phyloP scores from a whole-genome alignment of 148 eudicot species.

The Cornus controversa region DNA sequence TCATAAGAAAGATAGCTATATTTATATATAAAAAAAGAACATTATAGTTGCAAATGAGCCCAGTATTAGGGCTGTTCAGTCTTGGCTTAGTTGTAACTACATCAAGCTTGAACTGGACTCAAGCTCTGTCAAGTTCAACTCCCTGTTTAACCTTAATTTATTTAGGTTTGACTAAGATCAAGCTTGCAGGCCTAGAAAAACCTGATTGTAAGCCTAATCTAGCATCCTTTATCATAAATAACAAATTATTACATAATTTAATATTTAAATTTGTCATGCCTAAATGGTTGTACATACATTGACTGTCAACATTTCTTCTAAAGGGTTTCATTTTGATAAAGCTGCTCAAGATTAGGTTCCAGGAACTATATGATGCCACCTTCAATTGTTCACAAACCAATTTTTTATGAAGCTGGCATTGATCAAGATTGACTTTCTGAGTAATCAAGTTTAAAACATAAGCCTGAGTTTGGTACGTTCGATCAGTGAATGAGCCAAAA shows the following conservation, averaged over 20 bases:
- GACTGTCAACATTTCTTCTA: neutral
- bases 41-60: neutral
- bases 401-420: neutral
- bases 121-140: neutral
- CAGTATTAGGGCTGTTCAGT: neutral
- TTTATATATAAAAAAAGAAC: too few species aligned
- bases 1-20: neutral
- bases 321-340: neutral
- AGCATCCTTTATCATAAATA: neutral
- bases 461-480: neutral
- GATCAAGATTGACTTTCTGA: neutral
- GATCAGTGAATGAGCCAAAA: neutral
- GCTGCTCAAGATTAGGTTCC: slow-evolving; percentile 1
- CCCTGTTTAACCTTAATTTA: neutral
- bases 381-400: neutral
- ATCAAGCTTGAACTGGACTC: neutral
- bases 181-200: neutral
- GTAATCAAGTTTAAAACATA: neutral
- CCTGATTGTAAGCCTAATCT: neutral
- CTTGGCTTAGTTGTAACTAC: neutral
- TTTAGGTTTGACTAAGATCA: neutral
- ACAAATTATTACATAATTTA: neutral
- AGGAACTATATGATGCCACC: neutral
- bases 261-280: neutral
- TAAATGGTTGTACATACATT: neutral